Evolutionary conservation across 208 protist genomes (phyloP), one percentile per base, ranked within the genome.

Genomic region (Tritrichomonas foetus): DNA sequence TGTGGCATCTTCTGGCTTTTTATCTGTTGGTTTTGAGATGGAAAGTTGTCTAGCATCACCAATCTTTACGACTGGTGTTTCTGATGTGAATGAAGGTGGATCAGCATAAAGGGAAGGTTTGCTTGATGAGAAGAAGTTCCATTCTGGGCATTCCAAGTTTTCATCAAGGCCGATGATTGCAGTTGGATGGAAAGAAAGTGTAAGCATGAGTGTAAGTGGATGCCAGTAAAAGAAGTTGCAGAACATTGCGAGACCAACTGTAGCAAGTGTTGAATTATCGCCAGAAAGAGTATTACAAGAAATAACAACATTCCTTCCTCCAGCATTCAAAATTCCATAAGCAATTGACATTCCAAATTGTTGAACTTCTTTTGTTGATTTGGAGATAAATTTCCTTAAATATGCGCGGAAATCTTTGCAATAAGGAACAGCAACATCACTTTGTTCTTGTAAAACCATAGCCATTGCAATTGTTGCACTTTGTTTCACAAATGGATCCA

Each of bases 391-490:
- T 30, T 69, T 74, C 3, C 50, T 36, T 9, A 93, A 13, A 30
- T 33, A 39, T 39, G 47, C 41, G 13, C 89, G 50, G 57, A 93
- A 72, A 30, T 64, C 89, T n/a, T 44, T 74, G 57, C 50, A 72
- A 14, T 74, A 69, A 36, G 89, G 89, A 3, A 47, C 47, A 36
- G 25, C 3, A 11, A 33, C 36, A 53, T 93, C 89, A 69, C 57
- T 93, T 64, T 93, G 89, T 64, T 93, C 41, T 41, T 93, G 89
- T 0, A 99, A 96, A 33, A 99, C 97, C 95, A 99, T 97, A 16
- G 97, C 97, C 39, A 99, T 95, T 2, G 97, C 97, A 94, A 99
- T 98, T 72, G 97, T 96, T 3, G 98, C 98, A 11, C 97, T 98
- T 96, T 99, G 94, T 3, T 33, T 14, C 41, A 95, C 93, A 82